A percentile compares a stretch with the other conserved stretches of the same genome.
Evolutionary conservation across 192 early-diverging fungal species (phyloP).

Genomic region (Mycoemilia scoparia): DNA sequence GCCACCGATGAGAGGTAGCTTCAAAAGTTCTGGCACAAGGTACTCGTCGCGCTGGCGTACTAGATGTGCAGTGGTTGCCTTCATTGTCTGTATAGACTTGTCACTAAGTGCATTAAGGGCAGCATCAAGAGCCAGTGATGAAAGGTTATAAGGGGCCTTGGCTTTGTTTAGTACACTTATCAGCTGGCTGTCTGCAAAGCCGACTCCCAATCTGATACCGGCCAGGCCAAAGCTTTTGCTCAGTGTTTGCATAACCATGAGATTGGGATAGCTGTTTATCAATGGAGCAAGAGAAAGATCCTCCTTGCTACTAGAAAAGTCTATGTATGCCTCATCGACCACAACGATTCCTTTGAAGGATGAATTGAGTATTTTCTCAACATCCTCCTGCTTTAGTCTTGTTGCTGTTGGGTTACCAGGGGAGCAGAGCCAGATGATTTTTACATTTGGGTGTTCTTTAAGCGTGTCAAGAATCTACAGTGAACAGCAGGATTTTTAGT

Average conservation of each 20-base stretch:
- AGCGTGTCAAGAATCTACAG: slow-evolving; percentile 34
- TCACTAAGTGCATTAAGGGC: slow-evolving; percentile 61
- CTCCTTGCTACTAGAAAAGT: slow-evolving; percentile 58
- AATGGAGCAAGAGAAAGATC: slow-evolving; percentile 58
- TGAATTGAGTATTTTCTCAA: slow-evolving; percentile 20
- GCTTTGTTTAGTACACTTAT: slow-evolving; percentile 87
- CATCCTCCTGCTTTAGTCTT: slow-evolving; percentile 41
- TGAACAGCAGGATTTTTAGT: slow-evolving; percentile 1
- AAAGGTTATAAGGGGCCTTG: slow-evolving; percentile 98
- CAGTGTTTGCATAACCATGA: slow-evolving; percentile 94
- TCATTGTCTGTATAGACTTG: slow-evolving; percentile 50
- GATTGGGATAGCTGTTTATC: slow-evolving; percentile 71
- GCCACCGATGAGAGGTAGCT: slow-evolving; percentile 43
- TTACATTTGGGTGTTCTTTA: slow-evolving; percentile 55
- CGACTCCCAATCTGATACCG: slow-evolving; percentile 82
- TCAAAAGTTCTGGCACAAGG: slow-evolving; percentile 42
- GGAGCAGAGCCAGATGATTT: slow-evolving; percentile 88
- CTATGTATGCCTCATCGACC: slow-evolving; percentile 97
- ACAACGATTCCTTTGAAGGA: slow-evolving; percentile 73
- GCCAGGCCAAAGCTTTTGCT: slow-evolving; percentile 98
- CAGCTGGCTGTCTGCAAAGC: slow-evolving; percentile 59
- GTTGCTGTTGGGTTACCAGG: slow-evolving; percentile 99
- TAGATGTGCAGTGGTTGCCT: slow-evolving; percentile 35
- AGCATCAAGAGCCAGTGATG: slow-evolving; percentile 61
- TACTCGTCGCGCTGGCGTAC: slow-evolving; percentile 38